A percentile compares a stretch with the other conserved stretches of the same genome.
Conservation (phyloP, 495 filamentous ascomycete genomes). For the Annulohypoxylon moriforme region DNA sequence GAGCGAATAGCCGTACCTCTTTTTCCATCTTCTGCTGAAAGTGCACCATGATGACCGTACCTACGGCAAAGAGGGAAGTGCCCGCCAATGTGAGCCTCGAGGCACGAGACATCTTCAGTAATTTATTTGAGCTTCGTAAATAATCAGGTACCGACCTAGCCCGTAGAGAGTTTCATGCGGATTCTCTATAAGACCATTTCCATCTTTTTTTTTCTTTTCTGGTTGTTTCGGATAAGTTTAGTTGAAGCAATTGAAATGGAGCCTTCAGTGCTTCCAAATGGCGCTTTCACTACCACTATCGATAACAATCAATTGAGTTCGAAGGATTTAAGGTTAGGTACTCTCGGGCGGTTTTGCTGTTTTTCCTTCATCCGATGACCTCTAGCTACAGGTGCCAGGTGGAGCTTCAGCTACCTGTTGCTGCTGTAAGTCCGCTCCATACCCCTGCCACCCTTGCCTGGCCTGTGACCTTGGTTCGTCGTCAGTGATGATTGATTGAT, state of each 20-base stretch:
- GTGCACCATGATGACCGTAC: slow-evolving; percentile 88
- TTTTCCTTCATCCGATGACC: slow-evolving; percentile 19
- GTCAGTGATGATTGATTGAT: slow-evolving; percentile 23
- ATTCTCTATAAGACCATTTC: background rate
- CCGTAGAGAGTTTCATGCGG: background rate
- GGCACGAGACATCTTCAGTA: slow-evolving; percentile 82
- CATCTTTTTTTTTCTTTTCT: background rate
- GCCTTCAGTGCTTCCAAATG: slow-evolving; percentile 13
- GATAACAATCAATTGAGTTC: slow-evolving; percentile 24
- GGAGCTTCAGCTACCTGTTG: slow-evolving; percentile 3
- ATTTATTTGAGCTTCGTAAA: background rate
- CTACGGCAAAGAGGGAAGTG: slow-evolving; percentile 78
- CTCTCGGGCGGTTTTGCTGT: slow-evolving; percentile 11
- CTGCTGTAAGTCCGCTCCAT: background rate
- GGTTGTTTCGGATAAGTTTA: background rate
- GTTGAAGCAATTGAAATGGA: background rate
- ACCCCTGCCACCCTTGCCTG: slow-evolving; percentile 6
- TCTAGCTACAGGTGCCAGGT: slow-evolving; percentile 3
- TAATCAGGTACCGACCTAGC: background rate
- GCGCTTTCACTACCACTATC: slow-evolving; percentile 19
- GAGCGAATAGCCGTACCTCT: slow-evolving; percentile 66
- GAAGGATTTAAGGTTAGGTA: background rate
- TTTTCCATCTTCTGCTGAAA: slow-evolving; percentile 87
- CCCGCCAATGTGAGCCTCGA: slow-evolving; percentile 85
- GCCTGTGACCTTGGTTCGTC: slow-evolving; percentile 27